These are phyloP conservation scores for Aureobasidium sp. DNA, from an alignment of 2,329 filamentous ascomycete genomes.

Conservation along the genomic window DNA sequence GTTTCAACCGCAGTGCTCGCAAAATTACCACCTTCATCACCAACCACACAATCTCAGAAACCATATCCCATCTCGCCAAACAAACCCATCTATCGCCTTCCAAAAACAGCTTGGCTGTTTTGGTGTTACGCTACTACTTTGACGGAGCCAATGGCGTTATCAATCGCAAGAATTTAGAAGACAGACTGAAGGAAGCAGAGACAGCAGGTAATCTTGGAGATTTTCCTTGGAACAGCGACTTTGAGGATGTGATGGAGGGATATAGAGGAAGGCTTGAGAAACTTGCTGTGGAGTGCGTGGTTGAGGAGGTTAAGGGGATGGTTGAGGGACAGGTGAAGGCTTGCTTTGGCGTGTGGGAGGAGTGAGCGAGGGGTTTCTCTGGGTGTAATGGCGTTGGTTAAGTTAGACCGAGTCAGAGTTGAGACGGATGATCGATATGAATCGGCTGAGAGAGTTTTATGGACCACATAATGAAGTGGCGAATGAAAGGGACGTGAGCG, in stretches of 20 bases:
- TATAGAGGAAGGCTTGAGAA: not conserved
- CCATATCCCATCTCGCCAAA: not conserved
- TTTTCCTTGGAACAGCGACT: not conserved
- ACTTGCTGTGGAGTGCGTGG: not conserved
- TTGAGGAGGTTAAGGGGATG: not conserved
- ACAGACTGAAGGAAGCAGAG: not conserved
- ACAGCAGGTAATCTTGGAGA: not conserved
- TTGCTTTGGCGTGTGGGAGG: not conserved
- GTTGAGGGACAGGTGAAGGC: not conserved
- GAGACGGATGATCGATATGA: too few relatives aligned
- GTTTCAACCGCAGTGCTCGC: not conserved
- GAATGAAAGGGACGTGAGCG: too few relatives aligned
- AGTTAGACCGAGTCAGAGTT: not conserved
- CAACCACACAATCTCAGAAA: not conserved
- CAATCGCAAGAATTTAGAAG: not conserved
- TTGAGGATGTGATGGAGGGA: not conserved
- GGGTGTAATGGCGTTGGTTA: accelerated
- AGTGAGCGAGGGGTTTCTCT: not conserved
- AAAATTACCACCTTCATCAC: not conserved
- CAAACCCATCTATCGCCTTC: not conserved
- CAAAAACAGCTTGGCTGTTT: not conserved
- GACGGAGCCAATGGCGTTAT: not conserved
- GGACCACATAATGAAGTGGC: too few relatives aligned
- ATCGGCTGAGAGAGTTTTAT: not conserved
- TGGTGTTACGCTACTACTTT: not conserved